Percentiles rank a stretch among this genome's conserved stretches.
phyloP scores from a whole-genome alignment of 129 eudicot genomes.

The Centrapalus pauciflorus region DNA sequence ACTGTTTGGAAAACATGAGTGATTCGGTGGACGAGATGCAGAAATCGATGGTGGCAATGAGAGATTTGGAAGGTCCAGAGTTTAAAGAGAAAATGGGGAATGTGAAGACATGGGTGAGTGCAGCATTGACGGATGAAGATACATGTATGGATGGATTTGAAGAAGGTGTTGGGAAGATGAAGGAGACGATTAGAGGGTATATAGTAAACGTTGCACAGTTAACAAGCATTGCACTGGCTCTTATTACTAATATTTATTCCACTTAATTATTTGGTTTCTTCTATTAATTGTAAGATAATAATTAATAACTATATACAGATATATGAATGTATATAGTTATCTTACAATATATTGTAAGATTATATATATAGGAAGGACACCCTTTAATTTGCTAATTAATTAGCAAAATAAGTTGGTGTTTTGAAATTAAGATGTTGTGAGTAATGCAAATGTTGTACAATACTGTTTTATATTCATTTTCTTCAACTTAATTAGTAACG shows the following conservation, averaged over 20 bases:
- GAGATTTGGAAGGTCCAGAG: conserved; percentile 34
- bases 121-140: conserved; percentile 48
- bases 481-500: too few relatives aligned
- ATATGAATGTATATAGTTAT: too few relatives aligned
- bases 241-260: conserved; percentile 24
- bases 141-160: conserved; percentile 55
- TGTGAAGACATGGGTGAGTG: conserved; percentile 55
- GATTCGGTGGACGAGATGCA: conserved; percentile 36
- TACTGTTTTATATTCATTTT: too few relatives aligned
- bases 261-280: background rate
- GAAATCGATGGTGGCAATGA: conserved; percentile 36
- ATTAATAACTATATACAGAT: too few relatives aligned
- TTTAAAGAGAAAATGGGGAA: conserved; percentile 36
- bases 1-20: conserved; percentile 34
- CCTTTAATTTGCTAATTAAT: too few relatives aligned
- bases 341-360: too few relatives aligned
- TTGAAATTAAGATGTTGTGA: too few relatives aligned
- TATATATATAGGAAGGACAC: too few relatives aligned
- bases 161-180: conserved; percentile 30
- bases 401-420: too few relatives aligned
- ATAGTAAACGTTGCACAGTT: conserved; percentile 36
- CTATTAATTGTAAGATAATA: background rate
- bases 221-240: conserved; percentile 46
- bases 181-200: conserved; percentile 26
- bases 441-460: too few relatives aligned